Conservation (phyloP, 768 basidiomycete species). For the Calocybe cyanea region DNA sequence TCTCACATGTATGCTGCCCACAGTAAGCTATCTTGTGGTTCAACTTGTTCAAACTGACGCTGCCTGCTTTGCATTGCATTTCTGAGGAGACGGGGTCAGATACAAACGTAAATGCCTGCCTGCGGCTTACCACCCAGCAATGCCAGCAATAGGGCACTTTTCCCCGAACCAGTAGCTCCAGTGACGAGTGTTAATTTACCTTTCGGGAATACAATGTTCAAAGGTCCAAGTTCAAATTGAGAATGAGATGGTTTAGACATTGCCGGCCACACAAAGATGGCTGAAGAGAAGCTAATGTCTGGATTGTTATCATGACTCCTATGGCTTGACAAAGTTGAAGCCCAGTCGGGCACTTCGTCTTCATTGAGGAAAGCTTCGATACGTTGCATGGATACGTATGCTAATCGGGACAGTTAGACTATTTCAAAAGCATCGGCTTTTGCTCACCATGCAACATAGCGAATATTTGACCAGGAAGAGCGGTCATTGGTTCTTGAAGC, state of each 20-base stretch:
- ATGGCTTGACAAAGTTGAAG: slow-evolving; percentile 53
- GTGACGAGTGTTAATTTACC: slow-evolving; percentile 57
- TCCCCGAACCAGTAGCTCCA: slow-evolving; percentile 68
- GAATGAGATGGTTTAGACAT: slow-evolving; percentile 21
- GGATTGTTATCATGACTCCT: slow-evolving; percentile 12
- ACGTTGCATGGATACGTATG: slow-evolving; percentile 78
- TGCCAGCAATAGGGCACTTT: slow-evolving; percentile 59
- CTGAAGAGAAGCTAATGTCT: slow-evolving; percentile 50
- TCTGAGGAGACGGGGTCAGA: slow-evolving; percentile 31
- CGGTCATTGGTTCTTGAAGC: slow-evolving; percentile 64
- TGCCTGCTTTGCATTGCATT: slow-evolving; percentile 53
- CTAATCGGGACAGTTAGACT: slow-evolving; percentile 26
- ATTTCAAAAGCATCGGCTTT: background rate
- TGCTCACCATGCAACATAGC: slow-evolving; percentile 56
- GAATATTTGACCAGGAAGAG: slow-evolving; percentile 59
- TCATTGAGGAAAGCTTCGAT: slow-evolving; percentile 73
- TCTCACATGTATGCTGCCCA: slow-evolving; percentile 59
- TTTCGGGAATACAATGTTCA: slow-evolving; percentile 54
- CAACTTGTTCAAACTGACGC: slow-evolving; percentile 51
- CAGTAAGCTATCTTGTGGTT: slow-evolving; percentile 65
- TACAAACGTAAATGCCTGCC: no score
- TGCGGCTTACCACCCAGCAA: slow-evolving; percentile 56
- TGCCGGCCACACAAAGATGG: slow-evolving; percentile 57
- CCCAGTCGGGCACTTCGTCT: slow-evolving; percentile 77
- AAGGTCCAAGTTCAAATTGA: slow-evolving; percentile 52